Evolutionary conservation across 139 green algal species (phyloP), one percentile per base, ranked within the genome.

Genomic region (Chlamydomonas urium): DNA sequence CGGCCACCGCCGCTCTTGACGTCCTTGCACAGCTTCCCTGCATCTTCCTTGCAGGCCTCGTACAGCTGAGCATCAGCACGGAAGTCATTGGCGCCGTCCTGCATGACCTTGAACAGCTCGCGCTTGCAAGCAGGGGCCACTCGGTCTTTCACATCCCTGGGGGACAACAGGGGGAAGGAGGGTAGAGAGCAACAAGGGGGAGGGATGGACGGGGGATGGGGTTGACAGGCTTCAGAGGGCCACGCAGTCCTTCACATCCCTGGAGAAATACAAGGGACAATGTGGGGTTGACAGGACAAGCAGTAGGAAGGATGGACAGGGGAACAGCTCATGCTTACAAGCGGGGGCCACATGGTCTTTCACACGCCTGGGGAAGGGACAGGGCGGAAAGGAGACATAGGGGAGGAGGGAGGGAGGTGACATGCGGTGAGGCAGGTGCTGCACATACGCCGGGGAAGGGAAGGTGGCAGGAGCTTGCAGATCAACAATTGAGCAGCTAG

Each of bases 1-100:
- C 81, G 76, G 0, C 88, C 87, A 2, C 88, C 83, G 19, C 86
- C 83, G 6, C 71, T 47, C 62, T 91, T 83, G 6, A 90, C 83
- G 14, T 84, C 82, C 47, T 62, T 56, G 73, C 87, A 90, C 33
- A 86, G 75, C 10, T 21, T 66, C 0, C 19, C 59, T 14, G 67
- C 38, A 38, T 80, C 67, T 2, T 61, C 67, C 26, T 75, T 72
- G 66, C 74, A 80, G 2, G 74, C 74, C 47, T 75, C 58, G 26
- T 65, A 71, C 67, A 76, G 38, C 31, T 61, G 48, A 10, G 59
- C 60, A 67, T 45, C 60, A 42, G 60, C 32, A 24, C 60, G 32
- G 33, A 67, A 67, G 60, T 67, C 60, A 14, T 67, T 26, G 17
- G 60, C 60, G 33, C 19, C 60, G 29, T 67, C 60, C 33, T 67